Base-by-base conservation (phyloP, 176 grass and related monocot genomes). In the Oryza glumipatula region DNA sequence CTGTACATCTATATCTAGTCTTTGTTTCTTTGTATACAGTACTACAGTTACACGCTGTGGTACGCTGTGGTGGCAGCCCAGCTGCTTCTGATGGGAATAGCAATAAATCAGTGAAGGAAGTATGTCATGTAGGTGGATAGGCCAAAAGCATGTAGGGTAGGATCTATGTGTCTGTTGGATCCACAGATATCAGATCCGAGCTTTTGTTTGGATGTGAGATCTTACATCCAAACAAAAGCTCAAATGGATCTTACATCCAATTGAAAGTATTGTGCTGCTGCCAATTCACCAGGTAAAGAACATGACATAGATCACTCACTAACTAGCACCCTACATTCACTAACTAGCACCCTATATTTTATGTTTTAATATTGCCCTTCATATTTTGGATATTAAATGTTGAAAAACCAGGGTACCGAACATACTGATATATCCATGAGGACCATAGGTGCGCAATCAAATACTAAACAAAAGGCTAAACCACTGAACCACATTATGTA, bases 391-490 rank as follows among this genome's bases (percentile, higher is more conserved):
- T 73, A 72, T 66, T 9, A 79, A 36, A 48, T 80, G 30, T 16
- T 52, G 26, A 65, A 30, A 79, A 48, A 73, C 21, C 11, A 68
- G 5, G 35, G n/a, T 28, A 76, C 22, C 32, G 35, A 82, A 76
- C 44, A 82, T 16, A 65, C 41, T 28, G 26, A 26, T 30, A 26
- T 39, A 82, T 13, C 28, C 51, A 44, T 32, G 26, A 23, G 61
- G 21, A 36, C 51, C 26, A 65, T 10, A 77, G 61, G 43, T 41
- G 14, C 39, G 6, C 41, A 77, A 70, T 22, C 14, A 78, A 65
- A 82, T 49, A 64, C 65, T 54, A 72, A 32, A 52, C 48, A 60
- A 69, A 70, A 69, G 28, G 73, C 41, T 71, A 60, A 68, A 69
- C 45, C 66, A 86, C 56, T 43, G 38, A 73, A 67, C 49, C 4